These are phyloP conservation scores for Parmelia sp. DNA, from an alignment of 495 filamentous ascomycete species.

Conservation along the genomic window DNA sequence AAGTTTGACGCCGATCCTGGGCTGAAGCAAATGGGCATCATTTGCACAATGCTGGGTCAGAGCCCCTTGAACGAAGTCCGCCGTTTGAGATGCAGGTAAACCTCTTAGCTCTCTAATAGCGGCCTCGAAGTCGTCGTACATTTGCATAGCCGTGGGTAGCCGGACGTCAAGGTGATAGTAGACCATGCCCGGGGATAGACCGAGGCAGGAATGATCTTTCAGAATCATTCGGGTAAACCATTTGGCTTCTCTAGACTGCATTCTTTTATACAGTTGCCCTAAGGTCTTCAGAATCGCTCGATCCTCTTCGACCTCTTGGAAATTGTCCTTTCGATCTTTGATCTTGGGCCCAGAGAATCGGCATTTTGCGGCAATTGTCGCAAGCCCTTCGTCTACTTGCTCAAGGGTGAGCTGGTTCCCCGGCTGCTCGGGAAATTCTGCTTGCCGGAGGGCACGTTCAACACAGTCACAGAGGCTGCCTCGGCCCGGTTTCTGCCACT, in stretches of 20 bases:
- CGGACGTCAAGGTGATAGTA: constrained; percentile 50
- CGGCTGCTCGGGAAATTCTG: constrained; percentile 44
- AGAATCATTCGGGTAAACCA: constrained; percentile 82
- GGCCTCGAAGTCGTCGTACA: constrained; percentile 55
- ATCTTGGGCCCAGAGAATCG: constrained; percentile 63
- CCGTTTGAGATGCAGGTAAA: constrained; percentile 7
- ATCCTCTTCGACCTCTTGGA: constrained; percentile 37
- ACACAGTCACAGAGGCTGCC: constrained; percentile 67
- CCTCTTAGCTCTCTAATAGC: constrained; percentile 44
- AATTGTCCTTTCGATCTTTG: constrained; percentile 29
- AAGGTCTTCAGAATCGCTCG: constrained; percentile 7
- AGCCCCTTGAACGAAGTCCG: constrained; percentile 15
- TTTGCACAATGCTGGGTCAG: constrained; percentile 13
- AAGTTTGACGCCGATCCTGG: constrained; percentile 64
- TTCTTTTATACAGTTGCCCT: constrained; percentile 47
- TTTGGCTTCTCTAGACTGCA: constrained; percentile 70
- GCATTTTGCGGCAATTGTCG: constrained; percentile 56
- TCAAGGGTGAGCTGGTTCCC: constrained; percentile 54
- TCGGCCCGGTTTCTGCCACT: constrained; percentile 51
- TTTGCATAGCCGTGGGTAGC: constrained; percentile 56
- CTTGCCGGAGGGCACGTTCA: constrained; percentile 56
- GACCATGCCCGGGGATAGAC: constrained; percentile 42
- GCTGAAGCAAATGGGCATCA: constrained; percentile 49
- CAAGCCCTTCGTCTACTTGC: constrained; percentile 64
- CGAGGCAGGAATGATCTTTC: constrained; percentile 63